A percentile compares a stretch with the other conserved stretches of the same genome.
phyloP scores from a whole-genome alignment of 768 basidiomycete species.

The Tremella mesenterica region DNA sequence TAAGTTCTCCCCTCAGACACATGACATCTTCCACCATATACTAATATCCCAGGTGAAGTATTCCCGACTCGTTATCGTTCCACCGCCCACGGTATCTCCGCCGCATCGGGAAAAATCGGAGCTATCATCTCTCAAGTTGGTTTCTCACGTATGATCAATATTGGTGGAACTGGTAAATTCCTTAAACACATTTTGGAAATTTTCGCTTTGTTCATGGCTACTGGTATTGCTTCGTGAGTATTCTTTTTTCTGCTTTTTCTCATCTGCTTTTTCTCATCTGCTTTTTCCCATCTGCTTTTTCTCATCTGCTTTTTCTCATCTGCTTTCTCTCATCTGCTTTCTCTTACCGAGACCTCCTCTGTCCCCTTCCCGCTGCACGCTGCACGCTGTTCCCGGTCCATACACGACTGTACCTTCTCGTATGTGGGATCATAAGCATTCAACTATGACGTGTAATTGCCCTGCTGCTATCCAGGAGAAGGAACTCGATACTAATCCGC shows the following conservation, averaged over 20 bases:
- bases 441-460: too few relatives aligned
- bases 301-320: background rate
- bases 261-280: slow-evolving; percentile 38
- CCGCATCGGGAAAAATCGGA: slow-evolving; percentile 46
- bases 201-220: slow-evolving; percentile 44
- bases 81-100: slow-evolving; percentile 43
- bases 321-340: background rate
- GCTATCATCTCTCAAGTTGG: slow-evolving; percentile 46
- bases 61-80: slow-evolving; percentile 46
- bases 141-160: slow-evolving; percentile 42
- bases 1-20: background rate
- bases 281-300: background rate
- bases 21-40: background rate
- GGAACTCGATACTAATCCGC: too few relatives aligned
- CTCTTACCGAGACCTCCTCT: background rate
- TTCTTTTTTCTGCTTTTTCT: too few relatives aligned
- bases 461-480: too few relatives aligned
- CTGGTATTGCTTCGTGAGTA: slow-evolving; percentile 40
- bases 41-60: slow-evolving; percentile 43
- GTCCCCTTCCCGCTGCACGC: too few relatives aligned
- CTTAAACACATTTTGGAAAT: slow-evolving; percentile 43
- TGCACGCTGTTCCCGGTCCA: too few relatives aligned
- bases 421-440: too few relatives aligned
- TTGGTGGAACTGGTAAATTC: slow-evolving; percentile 39
- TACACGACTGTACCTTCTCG: too few relatives aligned